phyloP scores from a whole-genome alignment of 768 basidiomycete genomes.

The Leucosporidium scottii region DNA sequence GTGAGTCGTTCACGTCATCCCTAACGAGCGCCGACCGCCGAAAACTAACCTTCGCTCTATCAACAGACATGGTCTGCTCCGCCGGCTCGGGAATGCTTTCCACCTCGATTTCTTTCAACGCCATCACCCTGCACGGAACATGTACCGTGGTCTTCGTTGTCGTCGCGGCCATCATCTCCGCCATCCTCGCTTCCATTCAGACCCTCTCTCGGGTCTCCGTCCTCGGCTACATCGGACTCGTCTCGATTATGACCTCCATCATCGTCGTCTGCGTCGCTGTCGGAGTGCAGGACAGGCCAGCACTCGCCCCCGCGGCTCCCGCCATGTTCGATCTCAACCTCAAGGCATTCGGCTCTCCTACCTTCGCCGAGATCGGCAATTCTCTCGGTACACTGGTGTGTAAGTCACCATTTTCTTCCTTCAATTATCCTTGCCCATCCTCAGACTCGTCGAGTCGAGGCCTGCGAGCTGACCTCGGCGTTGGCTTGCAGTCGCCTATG shows the following conservation, averaged over 20 bases:
- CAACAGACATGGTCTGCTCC: conserved; percentile 26
- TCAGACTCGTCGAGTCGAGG: background rate
- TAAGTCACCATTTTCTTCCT: conserved; percentile 36
- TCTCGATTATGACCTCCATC: conserved; percentile 31
- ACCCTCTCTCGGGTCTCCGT: conserved; percentile 40
- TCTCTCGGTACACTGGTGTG: conserved; percentile 40
- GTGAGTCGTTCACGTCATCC: no score
- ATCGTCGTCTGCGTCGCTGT: conserved; percentile 35
- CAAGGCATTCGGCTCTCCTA: conserved; percentile 28
- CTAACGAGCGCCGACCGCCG: background rate
- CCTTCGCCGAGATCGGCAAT: conserved; percentile 39
- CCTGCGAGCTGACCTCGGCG: no score
- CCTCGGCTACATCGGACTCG: conserved; percentile 38
- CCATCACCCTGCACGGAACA: conserved; percentile 40
- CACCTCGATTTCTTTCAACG: conserved; percentile 42
- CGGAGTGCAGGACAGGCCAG: conserved; percentile 21
- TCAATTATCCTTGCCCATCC: conserved; percentile 9
- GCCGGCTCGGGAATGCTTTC: conserved; percentile 40
- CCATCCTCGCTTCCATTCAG: conserved; percentile 36
- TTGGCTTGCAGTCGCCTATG: conserved; percentile 8
- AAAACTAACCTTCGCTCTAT: background rate
- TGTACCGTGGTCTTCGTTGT: conserved; percentile 44
- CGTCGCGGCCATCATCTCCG: conserved; percentile 37
- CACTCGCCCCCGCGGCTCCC: conserved; percentile 38
- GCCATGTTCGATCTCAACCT: conserved; percentile 31